Evolutionary conservation across 257 asterid species (phyloP).

Genomic region (Nyctanthes arbortristis): DNA sequence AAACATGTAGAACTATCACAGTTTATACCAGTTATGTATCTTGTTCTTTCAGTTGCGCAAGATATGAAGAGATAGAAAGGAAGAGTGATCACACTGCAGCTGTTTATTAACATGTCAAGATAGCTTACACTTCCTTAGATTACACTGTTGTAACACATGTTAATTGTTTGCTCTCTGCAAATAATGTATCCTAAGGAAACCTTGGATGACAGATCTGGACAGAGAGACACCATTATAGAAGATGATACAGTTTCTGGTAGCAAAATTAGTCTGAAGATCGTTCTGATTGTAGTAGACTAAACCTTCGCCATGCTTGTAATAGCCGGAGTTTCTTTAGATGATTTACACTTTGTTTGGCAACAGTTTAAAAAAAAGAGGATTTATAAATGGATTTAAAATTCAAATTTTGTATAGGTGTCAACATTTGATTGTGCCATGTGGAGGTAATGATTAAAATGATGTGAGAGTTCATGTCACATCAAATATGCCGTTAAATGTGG

Average conservation of each 20-base stretch:
- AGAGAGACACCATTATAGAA: not conserved
- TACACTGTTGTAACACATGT: not conserved
- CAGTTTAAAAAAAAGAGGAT: too few species aligned
- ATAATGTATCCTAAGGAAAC: not conserved
- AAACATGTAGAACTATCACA: not conserved
- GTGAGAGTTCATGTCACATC: too few species aligned
- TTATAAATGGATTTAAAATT: too few species aligned
- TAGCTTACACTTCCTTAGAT: constrained; percentile 14
- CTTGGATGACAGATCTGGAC: constrained; percentile 11
- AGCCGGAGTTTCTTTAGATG: constrained; percentile 9
- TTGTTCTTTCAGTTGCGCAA: not conserved
- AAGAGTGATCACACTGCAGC: constrained; percentile 10
- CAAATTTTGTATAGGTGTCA: too few species aligned
- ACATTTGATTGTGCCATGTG: too few species aligned
- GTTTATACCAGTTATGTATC: not conserved
- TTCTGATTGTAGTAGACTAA: constrained; percentile 11
- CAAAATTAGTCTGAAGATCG: constrained; percentile 11
- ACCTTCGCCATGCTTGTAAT: constrained; percentile 19
- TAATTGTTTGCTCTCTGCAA: not conserved
- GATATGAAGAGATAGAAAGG: constrained; percentile 5
- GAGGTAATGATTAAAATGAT: too few species aligned
- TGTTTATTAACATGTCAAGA: constrained; percentile 7
- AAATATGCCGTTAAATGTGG: too few species aligned
- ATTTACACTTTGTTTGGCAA: constrained; percentile 15
- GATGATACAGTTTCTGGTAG: constrained; percentile 22